Percentiles rank a stretch among this genome's conserved stretches.
phyloP scores from a whole-genome alignment of 345 rosid species.

The Eucalyptus caleyi region DNA sequence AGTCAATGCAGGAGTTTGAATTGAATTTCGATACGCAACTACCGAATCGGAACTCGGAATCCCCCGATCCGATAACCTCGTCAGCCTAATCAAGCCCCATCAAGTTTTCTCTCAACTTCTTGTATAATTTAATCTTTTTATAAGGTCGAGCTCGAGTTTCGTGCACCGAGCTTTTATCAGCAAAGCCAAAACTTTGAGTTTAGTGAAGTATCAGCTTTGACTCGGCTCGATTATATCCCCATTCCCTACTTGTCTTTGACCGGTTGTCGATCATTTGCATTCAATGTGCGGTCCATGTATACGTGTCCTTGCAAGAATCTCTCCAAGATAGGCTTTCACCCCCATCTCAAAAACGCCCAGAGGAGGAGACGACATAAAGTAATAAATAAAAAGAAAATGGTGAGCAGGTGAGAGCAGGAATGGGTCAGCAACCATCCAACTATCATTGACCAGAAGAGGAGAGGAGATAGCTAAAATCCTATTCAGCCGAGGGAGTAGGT shows the following conservation, averaged over 20 bases:
- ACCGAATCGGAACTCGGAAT: background rate
- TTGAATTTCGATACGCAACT: background rate
- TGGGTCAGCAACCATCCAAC: background rate
- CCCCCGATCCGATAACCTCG: background rate
- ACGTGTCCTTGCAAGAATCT: fast-evolving
- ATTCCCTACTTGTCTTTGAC: background rate
- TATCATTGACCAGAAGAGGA: background rate
- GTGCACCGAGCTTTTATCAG: fast-evolving
- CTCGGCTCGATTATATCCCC: background rate
- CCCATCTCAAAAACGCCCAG: background rate
- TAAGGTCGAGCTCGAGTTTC: background rate
- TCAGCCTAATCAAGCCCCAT: background rate
- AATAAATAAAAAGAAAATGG: too few relatives aligned
- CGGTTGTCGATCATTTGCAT: fast-evolving
- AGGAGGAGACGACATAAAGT: background rate
- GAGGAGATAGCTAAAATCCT: background rate
- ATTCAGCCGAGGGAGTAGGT: background rate
- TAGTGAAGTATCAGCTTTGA: background rate
- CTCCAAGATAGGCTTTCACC: fast-evolving
- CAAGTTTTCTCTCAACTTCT: background rate
- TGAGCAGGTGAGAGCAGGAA: background rate
- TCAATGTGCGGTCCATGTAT: background rate
- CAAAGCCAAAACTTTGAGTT: background rate
- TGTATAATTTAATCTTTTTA: background rate
- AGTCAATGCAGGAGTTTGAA: background rate